Evolutionary conservation across 805 yeast genomes (phyloP).

Genomic region (Zygoascus bituminiphila): DNA sequence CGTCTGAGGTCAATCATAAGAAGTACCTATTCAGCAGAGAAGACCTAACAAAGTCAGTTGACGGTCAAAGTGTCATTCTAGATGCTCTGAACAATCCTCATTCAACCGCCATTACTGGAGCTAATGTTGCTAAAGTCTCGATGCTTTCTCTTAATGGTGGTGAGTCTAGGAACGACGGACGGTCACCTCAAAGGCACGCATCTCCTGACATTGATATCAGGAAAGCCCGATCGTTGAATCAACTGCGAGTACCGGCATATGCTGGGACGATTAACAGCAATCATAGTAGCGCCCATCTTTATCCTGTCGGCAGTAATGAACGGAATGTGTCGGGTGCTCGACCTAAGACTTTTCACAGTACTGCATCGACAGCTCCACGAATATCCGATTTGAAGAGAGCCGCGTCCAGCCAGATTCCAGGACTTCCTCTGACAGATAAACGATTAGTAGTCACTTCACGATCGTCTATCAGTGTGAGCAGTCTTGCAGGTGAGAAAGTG

Average conservation of each 20-base stretch:
- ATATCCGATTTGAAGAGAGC: slow-evolving; percentile 17
- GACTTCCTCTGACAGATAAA: not conserved
- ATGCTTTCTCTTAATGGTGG: not conserved
- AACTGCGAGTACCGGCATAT: slow-evolving; percentile 8
- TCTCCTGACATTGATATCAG: slow-evolving; percentile 6
- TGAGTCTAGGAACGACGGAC: not conserved
- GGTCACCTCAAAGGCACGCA: not conserved
- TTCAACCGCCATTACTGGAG: not conserved
- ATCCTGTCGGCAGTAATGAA: not conserved
- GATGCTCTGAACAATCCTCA: not conserved
- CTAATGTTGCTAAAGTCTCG: not conserved
- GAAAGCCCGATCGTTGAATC: slow-evolving; percentile 15
- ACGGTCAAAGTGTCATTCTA: not conserved
- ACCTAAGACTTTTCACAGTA: slow-evolving; percentile 2
- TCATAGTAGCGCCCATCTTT: not conserved
- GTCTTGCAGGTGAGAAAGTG: not conserved
- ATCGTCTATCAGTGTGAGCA: not conserved
- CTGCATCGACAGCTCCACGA: slow-evolving; percentile 11
- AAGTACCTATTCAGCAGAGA: not conserved
- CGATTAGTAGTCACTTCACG: not conserved
- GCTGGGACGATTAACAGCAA: slow-evolving; percentile 5
- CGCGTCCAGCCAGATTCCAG: not conserved
- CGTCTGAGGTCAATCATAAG: not conserved
- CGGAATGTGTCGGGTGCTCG: slow-evolving; percentile 1
- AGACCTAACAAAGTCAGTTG: not conserved